These are phyloP conservation scores for Solanum verrucosum DNA, from an alignment of 257 asterid species.

Conservation along the genomic window DNA sequence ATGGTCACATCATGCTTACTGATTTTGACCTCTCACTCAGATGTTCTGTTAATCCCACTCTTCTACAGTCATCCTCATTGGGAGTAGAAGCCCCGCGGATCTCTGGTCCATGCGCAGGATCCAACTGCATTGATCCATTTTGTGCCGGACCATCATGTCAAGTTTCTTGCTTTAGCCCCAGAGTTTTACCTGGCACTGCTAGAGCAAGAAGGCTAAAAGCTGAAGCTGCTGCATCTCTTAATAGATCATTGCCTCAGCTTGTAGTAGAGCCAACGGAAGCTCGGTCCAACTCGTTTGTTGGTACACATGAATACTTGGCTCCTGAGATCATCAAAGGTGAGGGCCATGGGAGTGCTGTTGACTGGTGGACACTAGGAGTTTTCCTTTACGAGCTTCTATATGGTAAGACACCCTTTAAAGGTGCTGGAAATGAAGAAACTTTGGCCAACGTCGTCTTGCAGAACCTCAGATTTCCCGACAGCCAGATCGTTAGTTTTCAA, in stretches of 20 bases:
- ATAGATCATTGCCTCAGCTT: constrained; percentile 46
- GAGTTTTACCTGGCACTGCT: constrained; percentile 27
- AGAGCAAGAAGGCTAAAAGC: constrained; percentile 38
- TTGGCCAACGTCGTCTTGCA: constrained; percentile 42
- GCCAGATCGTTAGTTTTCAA: constrained; percentile 55
- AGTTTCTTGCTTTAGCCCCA: constrained; percentile 56
- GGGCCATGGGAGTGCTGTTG: constrained; percentile 76
- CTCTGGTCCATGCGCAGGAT: constrained; percentile 64
- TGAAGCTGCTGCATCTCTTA: constrained; percentile 18
- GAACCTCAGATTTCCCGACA: constrained; percentile 46
- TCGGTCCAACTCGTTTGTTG: constrained; percentile 73
- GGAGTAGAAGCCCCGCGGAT: constrained; percentile 45
- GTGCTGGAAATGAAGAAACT: constrained; percentile 53
- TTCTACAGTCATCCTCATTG: constrained; percentile 30
- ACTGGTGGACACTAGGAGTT: constrained; percentile 76
- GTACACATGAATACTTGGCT: constrained; percentile 71
- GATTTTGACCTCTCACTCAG: constrained; percentile 70
- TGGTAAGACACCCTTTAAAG: constrained; percentile 65
- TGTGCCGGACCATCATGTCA: constrained; percentile 59
- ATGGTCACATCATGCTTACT: constrained; percentile 79
- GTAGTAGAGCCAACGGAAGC: constrained; percentile 75
- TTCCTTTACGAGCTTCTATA: constrained; percentile 61
- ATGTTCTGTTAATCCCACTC: constrained; percentile 57
- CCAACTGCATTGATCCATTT: constrained; percentile 70
- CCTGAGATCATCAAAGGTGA: constrained; percentile 72